Evolutionary conservation across 2,329 filamentous ascomycete species (phyloP).

Genomic region (Fusarium nelsonii): DNA sequence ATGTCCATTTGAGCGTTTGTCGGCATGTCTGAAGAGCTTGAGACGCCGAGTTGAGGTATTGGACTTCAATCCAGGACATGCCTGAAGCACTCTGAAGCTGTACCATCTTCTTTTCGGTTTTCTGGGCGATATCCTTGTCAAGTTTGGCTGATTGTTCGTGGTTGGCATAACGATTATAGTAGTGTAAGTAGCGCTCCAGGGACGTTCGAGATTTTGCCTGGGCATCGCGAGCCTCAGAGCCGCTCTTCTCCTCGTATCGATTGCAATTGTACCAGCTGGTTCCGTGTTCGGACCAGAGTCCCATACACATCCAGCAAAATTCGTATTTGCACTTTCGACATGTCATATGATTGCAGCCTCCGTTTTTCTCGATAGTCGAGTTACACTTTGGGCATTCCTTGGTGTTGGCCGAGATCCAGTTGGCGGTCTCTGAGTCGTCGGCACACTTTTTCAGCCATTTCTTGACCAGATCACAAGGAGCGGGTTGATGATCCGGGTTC

Average conservation of each 20-base stretch:
- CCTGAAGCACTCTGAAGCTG: slow-evolving; percentile 92
- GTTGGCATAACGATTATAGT: slow-evolving; percentile 99
- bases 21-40: slow-evolving; percentile 95
- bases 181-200: slow-evolving; percentile 95
- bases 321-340: slow-evolving; percentile 96
- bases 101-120: slow-evolving; percentile 99
- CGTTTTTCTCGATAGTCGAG: slow-evolving; percentile 99
- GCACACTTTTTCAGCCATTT: slow-evolving; percentile 98
- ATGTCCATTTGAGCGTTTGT: slow-evolving; percentile 99
- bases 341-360: slow-evolving; percentile 98
- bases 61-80: slow-evolving; percentile 99
- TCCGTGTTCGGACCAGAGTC: slow-evolving; percentile 96
- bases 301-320: slow-evolving; percentile 99
- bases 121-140: slow-evolving; percentile 94
- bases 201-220: slow-evolving; percentile 92
- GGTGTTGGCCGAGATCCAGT: slow-evolving; percentile 99
- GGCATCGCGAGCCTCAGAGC: slow-evolving; percentile 87
- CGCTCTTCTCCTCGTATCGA: slow-evolving; percentile 95
- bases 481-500: slow-evolving; percentile 89
- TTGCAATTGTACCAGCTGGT: slow-evolving; percentile 99
- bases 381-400: slow-evolving; percentile 97
- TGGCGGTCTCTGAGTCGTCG: slow-evolving; percentile 97
- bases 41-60: slow-evolving; percentile 93
- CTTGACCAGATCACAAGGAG: slow-evolving; percentile 91
- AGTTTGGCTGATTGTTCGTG: slow-evolving; percentile 97